Evolutionary conservation across 2,329 filamentous ascomycete species (phyloP).

Genomic region (Paecilomyces sp.): DNA sequence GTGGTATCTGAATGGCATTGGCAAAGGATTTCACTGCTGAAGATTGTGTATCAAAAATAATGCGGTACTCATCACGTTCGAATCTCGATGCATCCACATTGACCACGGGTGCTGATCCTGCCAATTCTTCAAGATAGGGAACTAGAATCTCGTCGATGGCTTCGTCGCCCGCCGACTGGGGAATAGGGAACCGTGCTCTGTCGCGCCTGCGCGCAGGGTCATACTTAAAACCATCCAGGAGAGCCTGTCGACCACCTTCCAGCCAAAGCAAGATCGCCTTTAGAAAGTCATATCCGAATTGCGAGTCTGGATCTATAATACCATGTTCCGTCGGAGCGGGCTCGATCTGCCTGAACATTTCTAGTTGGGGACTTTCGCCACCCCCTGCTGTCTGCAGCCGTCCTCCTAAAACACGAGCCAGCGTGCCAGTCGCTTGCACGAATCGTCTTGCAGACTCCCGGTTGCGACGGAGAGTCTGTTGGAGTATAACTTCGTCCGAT

Average conservation of each 20-base stretch:
- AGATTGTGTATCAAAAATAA: constrained; percentile 47
- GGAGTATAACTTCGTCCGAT: constrained; percentile 44
- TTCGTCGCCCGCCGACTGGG: constrained; percentile 41
- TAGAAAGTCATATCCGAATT: constrained; percentile 59
- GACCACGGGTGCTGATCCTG: constrained; percentile 43
- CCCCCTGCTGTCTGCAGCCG: constrained; percentile 39
- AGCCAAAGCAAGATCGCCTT: constrained; percentile 58
- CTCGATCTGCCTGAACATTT: constrained; percentile 43
- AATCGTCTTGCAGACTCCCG: constrained; percentile 53
- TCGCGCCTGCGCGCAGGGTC: constrained; percentile 33
- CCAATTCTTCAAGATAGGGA: constrained; percentile 51
- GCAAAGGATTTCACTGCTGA: constrained; percentile 52
- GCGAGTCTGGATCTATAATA: constrained; percentile 33
- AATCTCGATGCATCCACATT: constrained; percentile 54
- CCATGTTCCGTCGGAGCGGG: constrained; percentile 40
- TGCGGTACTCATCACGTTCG: constrained; percentile 46
- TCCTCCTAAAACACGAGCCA: constrained; percentile 51
- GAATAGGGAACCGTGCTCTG: constrained; percentile 45
- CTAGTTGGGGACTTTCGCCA: constrained; percentile 28
- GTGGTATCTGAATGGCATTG: constrained; percentile 45
- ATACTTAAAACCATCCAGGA: constrained; percentile 52
- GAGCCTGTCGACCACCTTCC: constrained; percentile 48
- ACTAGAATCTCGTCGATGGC: constrained; percentile 52
- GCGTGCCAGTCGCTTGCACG: constrained; percentile 54
- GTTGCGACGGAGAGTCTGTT: constrained; percentile 50